Evolutionary conservation across 352 stramenopile genomes (phyloP), one percentile per base, ranked within the genome.

Genomic region (Bremia lactucae): DNA sequence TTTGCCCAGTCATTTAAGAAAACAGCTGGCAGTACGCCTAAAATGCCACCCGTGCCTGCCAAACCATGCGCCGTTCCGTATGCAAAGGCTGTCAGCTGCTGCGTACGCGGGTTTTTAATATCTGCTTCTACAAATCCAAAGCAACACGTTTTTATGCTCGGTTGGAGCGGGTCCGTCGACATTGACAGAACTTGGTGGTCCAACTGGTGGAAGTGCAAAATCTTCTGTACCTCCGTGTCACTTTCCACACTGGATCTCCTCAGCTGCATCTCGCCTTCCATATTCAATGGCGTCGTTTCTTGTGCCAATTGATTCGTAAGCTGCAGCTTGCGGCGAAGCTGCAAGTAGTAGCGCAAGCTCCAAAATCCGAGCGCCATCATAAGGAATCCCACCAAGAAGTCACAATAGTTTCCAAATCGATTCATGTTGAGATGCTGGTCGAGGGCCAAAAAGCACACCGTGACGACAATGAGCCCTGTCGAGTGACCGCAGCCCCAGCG

Each of bases 11-110:
- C 59, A 42, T 89, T 80, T 25, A 95, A 51, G 49, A 94, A 74
- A 18, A 95, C 75, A 0, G 84, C 83, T 2, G 86, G 86, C 19
- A 96, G 64, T 10, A 96, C 74, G 16, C 83, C 83, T 10, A 96
- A 45, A 42, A 83, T 63, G 22, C 71, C 70, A 2, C 72, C 72
- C 4, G 72, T 76, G 25, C 68, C 72, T 1, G 83, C 82, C 14
- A 96, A 49, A 2, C 86, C 86, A 54, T 96, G 83, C 26, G 89
- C 57, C n/a, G 88, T 86, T 13, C 86, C 86, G 45, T 87, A 79
- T 10, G 63, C 52, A 16, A 95, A 60, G 10, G 86, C 80, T n/a
- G 88, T 74, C 35, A 78, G 58, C 54, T 75, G 59, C 46, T 77
- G 68, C 19, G 65, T 80, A 16, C 40, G 46, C 23, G 68, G 59